Evolutionary conservation across 129 eudicot species (phyloP).

Genomic region (Lactuca saligna): DNA sequence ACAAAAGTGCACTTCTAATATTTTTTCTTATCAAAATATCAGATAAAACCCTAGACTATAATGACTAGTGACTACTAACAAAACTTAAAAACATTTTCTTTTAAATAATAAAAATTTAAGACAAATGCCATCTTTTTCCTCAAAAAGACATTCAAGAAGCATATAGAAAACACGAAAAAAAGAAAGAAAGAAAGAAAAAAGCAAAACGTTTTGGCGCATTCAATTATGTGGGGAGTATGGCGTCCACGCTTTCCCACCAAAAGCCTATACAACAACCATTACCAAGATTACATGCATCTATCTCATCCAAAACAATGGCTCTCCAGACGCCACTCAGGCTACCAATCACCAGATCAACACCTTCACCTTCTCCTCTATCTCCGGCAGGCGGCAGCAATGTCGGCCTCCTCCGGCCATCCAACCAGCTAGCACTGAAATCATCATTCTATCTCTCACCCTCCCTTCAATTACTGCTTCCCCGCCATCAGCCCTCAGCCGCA

Average conservation of each 20-base stretch:
- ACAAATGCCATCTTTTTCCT: slow-evolving; percentile 4
- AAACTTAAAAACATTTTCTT: too few relatives aligned
- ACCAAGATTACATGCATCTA: slow-evolving; percentile 6
- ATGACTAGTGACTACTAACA: too few relatives aligned
- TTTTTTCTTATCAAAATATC: too few relatives aligned
- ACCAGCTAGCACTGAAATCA: slow-evolving; percentile 49
- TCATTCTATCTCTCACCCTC: slow-evolving; percentile 65
- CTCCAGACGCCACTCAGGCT: slow-evolving; percentile 48
- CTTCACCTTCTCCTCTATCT: slow-evolving; percentile 27
- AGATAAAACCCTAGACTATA: too few relatives aligned
- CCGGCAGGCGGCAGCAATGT: slow-evolving; percentile 50
- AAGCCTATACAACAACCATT: slow-evolving; percentile 33
- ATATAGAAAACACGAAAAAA: slow-evolving; percentile 38
- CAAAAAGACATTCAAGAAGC: slow-evolving; percentile 20
- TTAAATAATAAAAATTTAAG: not conserved
- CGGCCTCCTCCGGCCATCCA: slow-evolving; percentile 46
- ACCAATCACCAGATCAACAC: slow-evolving; percentile 38
- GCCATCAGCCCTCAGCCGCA: slow-evolving; percentile 38
- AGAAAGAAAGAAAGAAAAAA: slow-evolving; percentile 22
- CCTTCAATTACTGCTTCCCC: slow-evolving; percentile 48
- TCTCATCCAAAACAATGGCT: slow-evolving; percentile 50
- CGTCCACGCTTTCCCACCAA: slow-evolving; percentile 66
- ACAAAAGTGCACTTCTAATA: too few relatives aligned
- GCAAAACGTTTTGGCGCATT: slow-evolving; percentile 18
- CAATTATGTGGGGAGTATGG: slow-evolving; percentile 74